Evolutionary conservation across 108 stramenopile species (phyloP), one percentile per base, ranked within the genome.

Genomic region (Conticribra guillardii): DNA sequence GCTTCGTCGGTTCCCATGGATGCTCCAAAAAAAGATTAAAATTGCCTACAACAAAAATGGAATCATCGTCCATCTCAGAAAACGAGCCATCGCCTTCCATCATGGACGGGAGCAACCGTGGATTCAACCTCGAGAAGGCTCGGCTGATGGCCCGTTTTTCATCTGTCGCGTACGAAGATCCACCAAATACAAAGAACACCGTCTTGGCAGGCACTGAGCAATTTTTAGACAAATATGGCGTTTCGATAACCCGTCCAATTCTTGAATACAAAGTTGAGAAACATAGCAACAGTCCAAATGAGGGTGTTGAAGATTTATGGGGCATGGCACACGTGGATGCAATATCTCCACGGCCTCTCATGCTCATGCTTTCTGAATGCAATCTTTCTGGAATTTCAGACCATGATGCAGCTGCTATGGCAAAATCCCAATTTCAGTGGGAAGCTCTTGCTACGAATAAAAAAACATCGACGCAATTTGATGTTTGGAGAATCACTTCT

Each of bases 81-180:
- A n/a, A n/a, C n/a, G n/a, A n/a, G n/a, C n/a, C n/a, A n/a, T n/a
- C n/a, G n/a, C n/a, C n/a, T n/a, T n/a, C n/a, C n/a, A n/a, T n/a
- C n/a, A n/a, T n/a, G n/a, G n/a, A n/a, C n/a, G n/a, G n/a, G n/a
- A n/a, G n/a, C 37, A 11, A 41, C 37, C 37, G 11, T 5, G 37
- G 52, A 52, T 65, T 65, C 64, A 21, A 65, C 29, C 48, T 65
- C 0, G 29, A 52, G 2, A 65, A 52, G 21, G 64, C 64, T 17
- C 64, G 64, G 4, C 30, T 65, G 51, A 65, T 65, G 64, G 64
- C 64, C 19, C 50, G 64, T 24, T 65, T 65, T 53, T 65, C 64
- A 2, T 52, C 24, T 23, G 64, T 65, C 3, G 64, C 64, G 2
- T 65, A 65, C 44, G 64, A 65, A 33, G 64, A 65, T 52, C 64